Evolutionary conservation across 192 early-diverging fungal species (phyloP).

Genomic region (Backusella tuberculispora): DNA sequence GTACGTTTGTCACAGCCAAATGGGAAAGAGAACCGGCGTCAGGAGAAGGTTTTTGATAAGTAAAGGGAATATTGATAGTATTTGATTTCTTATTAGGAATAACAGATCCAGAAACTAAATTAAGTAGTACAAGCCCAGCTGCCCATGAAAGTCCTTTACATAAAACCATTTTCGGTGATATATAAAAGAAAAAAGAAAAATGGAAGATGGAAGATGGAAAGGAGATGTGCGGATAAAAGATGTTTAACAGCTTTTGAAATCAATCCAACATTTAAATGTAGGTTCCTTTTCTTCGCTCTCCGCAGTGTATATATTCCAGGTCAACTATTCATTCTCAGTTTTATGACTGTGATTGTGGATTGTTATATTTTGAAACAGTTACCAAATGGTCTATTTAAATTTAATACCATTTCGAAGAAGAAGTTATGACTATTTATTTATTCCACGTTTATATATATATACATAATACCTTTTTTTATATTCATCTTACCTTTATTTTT

Average conservation of each 20-base stretch:
- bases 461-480: too few species aligned
- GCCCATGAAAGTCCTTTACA: neutral
- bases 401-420: too few species aligned
- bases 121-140: neutral
- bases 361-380: too few species aligned
- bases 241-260: too few species aligned
- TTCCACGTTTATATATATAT: too few species aligned
- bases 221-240: neutral
- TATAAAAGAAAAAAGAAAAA: neutral
- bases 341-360: too few species aligned
- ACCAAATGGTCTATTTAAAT: too few species aligned
- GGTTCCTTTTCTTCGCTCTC: too few species aligned
- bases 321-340: too few species aligned
- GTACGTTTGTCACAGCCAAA: neutral
- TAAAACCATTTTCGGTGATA: neutral
- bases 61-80: neutral
- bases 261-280: too few species aligned
- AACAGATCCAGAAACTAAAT: neutral
- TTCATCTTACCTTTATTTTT: neutral
- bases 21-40: neutral
- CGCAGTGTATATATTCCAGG: too few species aligned
- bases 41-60: neutral
- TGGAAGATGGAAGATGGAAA: neutral
- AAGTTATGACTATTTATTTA: too few species aligned
- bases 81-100: neutral